phyloP scores from a whole-genome alignment of 257 asterid genomes.

The Solanum pimpinellifolium region DNA sequence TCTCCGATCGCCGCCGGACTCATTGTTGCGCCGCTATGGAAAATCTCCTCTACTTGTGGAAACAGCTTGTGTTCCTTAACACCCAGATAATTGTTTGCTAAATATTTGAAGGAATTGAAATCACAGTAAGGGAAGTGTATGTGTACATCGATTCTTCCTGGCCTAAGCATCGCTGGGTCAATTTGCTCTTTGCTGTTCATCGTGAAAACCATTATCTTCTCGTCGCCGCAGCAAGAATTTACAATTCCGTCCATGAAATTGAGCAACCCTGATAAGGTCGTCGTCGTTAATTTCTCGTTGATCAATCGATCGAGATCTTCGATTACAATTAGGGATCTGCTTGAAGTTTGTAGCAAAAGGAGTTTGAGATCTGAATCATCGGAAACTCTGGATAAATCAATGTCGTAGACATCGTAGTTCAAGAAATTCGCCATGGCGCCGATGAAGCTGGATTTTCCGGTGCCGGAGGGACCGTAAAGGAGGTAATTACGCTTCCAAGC shows the following conservation, averaged over 20 bases:
- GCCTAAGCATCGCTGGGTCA: conserved; percentile 56
- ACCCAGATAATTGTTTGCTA: conserved; percentile 72
- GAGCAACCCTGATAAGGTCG: conserved; percentile 52
- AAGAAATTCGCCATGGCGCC: conserved; percentile 75
- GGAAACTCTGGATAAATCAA: conserved; percentile 42
- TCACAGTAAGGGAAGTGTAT: conserved; percentile 73
- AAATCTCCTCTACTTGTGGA: conserved; percentile 65
- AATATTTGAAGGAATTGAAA: conserved; percentile 51
- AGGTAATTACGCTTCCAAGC: conserved; percentile 88
- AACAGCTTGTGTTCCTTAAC: conserved; percentile 71
- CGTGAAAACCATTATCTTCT: conserved; percentile 70
- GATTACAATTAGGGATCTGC: conserved; percentile 52
- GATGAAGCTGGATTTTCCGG: conserved; percentile 75
- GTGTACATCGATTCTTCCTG: conserved; percentile 82
- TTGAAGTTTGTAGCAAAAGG: conserved; percentile 60
- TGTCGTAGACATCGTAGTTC: conserved; percentile 62
- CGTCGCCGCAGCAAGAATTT: conserved; percentile 71
- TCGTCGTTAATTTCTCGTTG: conserved; percentile 32
- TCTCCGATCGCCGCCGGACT: conserved; percentile 83
- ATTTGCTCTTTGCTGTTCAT: conserved; percentile 54
- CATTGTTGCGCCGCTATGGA: conserved; percentile 68
- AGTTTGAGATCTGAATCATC: conserved; percentile 66
- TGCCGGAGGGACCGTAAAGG: conserved; percentile 68
- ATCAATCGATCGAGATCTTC: conserved; percentile 79
- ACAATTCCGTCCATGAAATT: conserved; percentile 89